Evolutionary conservation across 1,284 basidiomycete genomes (phyloP).

Genomic region (Melanopsichium pennsylvanicum): DNA sequence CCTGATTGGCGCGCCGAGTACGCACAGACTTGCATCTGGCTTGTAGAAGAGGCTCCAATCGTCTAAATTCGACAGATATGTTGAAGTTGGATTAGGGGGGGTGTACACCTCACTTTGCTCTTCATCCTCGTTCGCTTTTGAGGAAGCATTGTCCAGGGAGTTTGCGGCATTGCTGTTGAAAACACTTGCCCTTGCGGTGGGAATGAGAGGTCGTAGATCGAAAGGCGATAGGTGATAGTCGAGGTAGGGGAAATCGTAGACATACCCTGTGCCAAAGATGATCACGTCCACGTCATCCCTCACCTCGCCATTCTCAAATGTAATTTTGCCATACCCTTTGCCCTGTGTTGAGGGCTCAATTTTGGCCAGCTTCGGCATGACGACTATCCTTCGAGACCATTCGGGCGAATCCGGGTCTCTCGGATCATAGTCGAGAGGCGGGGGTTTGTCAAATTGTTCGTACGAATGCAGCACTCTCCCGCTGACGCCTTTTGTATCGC

Average conservation of each 20-base stretch:
- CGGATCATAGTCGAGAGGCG: constrained; percentile 61
- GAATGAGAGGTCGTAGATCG: constrained; percentile 3
- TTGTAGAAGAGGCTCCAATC: constrained; percentile 61
- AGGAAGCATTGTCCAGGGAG: too few species aligned
- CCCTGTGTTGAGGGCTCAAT: constrained; percentile 6
- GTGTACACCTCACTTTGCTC: constrained; percentile 1
- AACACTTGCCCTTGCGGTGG: background rate
- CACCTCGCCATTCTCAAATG: constrained; percentile 26
- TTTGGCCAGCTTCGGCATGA: constrained; percentile 43
- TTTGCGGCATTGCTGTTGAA: too few species aligned
- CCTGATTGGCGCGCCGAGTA: constrained; percentile 54
- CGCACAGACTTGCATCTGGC: constrained; percentile 41
- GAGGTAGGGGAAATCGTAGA: constrained; percentile 51
- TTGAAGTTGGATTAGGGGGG: constrained; percentile 10
- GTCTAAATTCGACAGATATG: constrained; percentile 52
- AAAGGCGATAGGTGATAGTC: constrained; percentile 27
- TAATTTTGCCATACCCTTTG: background rate
- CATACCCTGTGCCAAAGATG: constrained; percentile 64
- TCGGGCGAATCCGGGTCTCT: constrained; percentile 36
- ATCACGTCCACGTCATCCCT: constrained; percentile 53
- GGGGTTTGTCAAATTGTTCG: constrained; percentile 43
- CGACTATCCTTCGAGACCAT: constrained; percentile 55
- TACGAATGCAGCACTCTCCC: constrained; percentile 53
- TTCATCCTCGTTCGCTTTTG: background rate
- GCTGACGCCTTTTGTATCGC: background rate